Conservation (phyloP, 2,329 filamentous ascomycete genomes). For the Penicillium glabrum region DNA sequence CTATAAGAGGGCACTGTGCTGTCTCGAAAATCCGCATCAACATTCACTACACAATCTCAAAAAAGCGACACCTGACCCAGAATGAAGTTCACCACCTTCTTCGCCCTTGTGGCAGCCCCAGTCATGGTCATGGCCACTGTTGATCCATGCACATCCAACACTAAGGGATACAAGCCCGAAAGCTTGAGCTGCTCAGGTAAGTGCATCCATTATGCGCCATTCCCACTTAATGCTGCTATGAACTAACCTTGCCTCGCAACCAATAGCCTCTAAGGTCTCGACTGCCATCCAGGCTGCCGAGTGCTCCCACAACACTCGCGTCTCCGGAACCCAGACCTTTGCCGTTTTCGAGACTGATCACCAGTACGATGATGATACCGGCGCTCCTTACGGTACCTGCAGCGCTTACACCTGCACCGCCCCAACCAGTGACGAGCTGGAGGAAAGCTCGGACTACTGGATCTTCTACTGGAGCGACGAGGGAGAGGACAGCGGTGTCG, state of each 20-base stretch:
- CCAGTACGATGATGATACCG: conserved; percentile 45
- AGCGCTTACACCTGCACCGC: conserved; percentile 42
- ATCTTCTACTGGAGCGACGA: conserved; percentile 41
- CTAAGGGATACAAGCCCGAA: conserved; percentile 34
- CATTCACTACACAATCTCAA: neutral
- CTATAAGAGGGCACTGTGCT: neutral
- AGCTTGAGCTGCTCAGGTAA: conserved; percentile 31
- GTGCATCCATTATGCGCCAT: neutral
- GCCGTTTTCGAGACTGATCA: conserved; percentile 45
- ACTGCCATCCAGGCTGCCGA: conserved; percentile 41
- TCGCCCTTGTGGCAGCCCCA: conserved; percentile 13
- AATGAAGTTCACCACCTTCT: conserved; percentile 12
- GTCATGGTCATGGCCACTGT: conserved; percentile 28
- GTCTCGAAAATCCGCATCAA: neutral
- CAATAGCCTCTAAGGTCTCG: conserved; percentile 33
- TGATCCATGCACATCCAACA: conserved; percentile 36
- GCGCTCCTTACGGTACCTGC: conserved; percentile 52
- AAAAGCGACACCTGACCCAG: neutral
- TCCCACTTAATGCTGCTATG: neutral
- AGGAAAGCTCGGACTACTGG: conserved; percentile 40
- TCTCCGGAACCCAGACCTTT: conserved; percentile 35
- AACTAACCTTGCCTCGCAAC: neutral
- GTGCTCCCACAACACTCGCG: conserved; percentile 41
- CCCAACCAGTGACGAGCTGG: conserved; percentile 31
- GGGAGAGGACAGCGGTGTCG: conserved; percentile 21